Conservation (phyloP, 331 rosid species). For the Malus hybrid region DNA sequence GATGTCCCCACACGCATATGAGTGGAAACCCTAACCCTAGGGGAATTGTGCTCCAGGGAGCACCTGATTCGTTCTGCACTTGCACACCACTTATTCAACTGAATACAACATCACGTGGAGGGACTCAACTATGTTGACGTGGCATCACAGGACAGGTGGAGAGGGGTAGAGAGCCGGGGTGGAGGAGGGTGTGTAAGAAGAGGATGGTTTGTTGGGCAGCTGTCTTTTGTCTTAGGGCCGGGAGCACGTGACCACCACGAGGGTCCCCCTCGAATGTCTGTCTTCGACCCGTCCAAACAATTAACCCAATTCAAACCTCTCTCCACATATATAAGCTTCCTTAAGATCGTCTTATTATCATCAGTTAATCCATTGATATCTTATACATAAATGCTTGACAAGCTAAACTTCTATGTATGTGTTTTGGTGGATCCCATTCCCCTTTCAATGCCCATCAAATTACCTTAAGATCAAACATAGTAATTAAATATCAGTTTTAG, state of each 20-base stretch:
- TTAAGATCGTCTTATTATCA: too few species aligned
- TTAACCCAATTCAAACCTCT: background rate
- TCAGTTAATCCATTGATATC: background rate
- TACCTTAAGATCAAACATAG: background rate
- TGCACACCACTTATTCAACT: background rate
- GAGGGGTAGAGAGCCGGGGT: background rate
- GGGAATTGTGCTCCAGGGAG: background rate
- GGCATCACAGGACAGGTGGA: conserved; percentile 11
- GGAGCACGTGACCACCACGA: conserved; percentile 43
- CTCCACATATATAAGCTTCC: background rate
- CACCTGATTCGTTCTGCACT: background rate
- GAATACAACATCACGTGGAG: conserved; percentile 8
- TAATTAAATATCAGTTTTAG: background rate
- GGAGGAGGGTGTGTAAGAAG: conserved; percentile 5
- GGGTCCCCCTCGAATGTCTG: conserved; percentile 48
- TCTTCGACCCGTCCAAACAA: conserved; percentile 29
- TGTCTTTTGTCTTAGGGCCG: conserved; percentile 29
- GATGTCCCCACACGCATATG: background rate
- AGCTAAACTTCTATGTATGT: background rate
- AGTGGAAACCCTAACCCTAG: background rate
- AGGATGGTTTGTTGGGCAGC: conserved; percentile 30
- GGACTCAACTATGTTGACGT: background rate
- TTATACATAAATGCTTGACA: background rate
- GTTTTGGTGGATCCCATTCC: background rate
- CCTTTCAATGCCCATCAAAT: background rate